phyloP scores from a whole-genome alignment of 768 basidiomycete genomes.

The Russula vinacea region DNA sequence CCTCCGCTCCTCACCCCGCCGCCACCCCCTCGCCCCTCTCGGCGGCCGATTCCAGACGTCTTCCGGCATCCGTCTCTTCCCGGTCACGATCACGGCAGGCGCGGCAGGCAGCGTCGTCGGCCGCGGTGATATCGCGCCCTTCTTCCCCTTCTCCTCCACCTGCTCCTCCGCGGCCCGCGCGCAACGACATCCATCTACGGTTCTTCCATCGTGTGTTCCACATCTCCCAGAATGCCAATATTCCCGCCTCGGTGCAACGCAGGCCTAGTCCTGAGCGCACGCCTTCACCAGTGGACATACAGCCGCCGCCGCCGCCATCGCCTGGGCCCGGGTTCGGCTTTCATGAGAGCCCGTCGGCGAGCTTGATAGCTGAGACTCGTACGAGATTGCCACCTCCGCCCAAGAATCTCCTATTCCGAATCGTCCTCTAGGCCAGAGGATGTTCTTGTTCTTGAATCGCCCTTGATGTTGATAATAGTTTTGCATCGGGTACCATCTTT shows the following conservation, averaged over 20 bases:
- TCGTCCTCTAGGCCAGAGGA: slow-evolving; percentile 3
- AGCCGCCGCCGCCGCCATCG: not conserved
- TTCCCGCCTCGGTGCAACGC: not conserved
- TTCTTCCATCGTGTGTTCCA: not conserved
- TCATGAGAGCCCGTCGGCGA: not conserved
- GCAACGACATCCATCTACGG: not conserved
- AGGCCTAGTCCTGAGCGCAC: not conserved
- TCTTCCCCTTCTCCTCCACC: not conserved
- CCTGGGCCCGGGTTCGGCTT: not conserved
- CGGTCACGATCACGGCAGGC: not conserved
- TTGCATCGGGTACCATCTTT: not conserved
- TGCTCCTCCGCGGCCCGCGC: slow-evolving; percentile 6
- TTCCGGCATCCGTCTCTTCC: not conserved
- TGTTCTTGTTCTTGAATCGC: not conserved
- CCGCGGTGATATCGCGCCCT: not conserved
- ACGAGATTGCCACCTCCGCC: slow-evolving; percentile 19
- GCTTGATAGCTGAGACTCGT: slow-evolving; percentile 19
- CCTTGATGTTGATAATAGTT: not conserved
- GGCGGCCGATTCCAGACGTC: not conserved
- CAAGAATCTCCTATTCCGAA: slow-evolving; percentile 6
- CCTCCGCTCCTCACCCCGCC: slow-evolving; percentile 3
- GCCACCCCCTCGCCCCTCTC: not conserved
- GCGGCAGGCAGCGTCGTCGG: too few species aligned
- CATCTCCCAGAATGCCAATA: not conserved
- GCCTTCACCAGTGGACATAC: not conserved